Percentiles rank a stretch among this genome's conserved stretches.
Conservation (phyloP, 2,329 filamentous ascomycete species). For the Dactylellina leptospora region DNA sequence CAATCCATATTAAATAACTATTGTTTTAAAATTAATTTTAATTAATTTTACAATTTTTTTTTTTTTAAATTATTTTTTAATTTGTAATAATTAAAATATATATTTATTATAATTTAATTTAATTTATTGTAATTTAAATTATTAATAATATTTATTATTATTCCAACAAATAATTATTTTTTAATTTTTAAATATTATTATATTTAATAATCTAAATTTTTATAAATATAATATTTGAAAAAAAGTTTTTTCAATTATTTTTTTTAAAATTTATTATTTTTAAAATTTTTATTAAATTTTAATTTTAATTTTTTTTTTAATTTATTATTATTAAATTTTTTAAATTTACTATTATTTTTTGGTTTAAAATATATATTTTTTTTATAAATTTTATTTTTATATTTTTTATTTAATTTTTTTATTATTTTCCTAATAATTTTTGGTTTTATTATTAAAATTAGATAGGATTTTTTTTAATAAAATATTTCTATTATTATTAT, state of each 20-base stretch:
- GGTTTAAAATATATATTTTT: constrained; percentile 9
- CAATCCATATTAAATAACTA: no score
- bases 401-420: constrained; percentile 11
- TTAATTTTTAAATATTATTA: not conserved
- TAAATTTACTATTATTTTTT: no score
- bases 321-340: no score
- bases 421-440: constrained; percentile 11
- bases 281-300: constrained; percentile 3
- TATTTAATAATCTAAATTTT: no score
- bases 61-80: no score
- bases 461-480: not conserved
- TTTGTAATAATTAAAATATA: no score
- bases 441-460: constrained; percentile 19
- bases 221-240: not conserved
- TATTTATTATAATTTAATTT: no score
- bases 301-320: not conserved
- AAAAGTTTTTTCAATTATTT: not conserved
- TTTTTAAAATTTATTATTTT: constrained; percentile 7
- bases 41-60: no score
- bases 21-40: no score
- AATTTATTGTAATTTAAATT: no score
- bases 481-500: not conserved
- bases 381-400: not conserved
- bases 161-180: no score
- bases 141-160: no score